phyloP scores from a whole-genome alignment of 148 eudicot species.

The Vaccinium corymbosum region DNA sequence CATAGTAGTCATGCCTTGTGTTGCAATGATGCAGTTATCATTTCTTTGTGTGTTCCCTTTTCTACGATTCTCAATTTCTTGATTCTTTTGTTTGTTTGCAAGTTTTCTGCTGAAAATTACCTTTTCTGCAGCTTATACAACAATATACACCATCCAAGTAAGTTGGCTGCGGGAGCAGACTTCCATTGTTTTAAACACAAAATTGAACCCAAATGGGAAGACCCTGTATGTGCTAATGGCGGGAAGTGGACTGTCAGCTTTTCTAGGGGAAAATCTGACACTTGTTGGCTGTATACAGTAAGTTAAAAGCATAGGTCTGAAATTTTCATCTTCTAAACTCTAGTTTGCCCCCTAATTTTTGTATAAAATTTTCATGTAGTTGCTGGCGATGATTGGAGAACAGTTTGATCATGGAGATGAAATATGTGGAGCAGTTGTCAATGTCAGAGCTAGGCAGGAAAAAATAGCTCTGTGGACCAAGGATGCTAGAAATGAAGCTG shows the following conservation, averaged over 20 bases:
- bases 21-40: neutral
- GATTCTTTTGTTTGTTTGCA: conserved; percentile 11
- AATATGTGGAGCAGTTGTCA: conserved; percentile 94
- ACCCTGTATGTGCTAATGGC: conserved; percentile 94
- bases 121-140: conserved; percentile 71
- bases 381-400: conserved; percentile 95
- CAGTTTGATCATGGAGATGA: conserved; percentile 97
- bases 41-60: conserved; percentile 1
- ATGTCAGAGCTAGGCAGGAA: conserved; percentile 69
- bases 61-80: neutral
- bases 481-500: conserved; percentile 88
- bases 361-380: conserved; percentile 30
- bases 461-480: conserved; percentile 83
- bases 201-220: conserved; percentile 99
- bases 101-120: conserved; percentile 6
- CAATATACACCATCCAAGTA: conserved; percentile 77
- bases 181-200: conserved; percentile 75
- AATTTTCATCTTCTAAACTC: neutral
- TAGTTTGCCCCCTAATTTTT: conserved; percentile 13
- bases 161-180: conserved; percentile 65
- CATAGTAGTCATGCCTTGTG: neutral
- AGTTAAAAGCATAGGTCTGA: neutral
- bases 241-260: conserved; percentile 77
- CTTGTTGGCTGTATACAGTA: conserved; percentile 83
- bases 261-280: conserved; percentile 57